These are phyloP conservation scores for Diaporthe helianthi DNA, from an alignment of 2,329 filamentous ascomycete species.

Conservation along the genomic window DNA sequence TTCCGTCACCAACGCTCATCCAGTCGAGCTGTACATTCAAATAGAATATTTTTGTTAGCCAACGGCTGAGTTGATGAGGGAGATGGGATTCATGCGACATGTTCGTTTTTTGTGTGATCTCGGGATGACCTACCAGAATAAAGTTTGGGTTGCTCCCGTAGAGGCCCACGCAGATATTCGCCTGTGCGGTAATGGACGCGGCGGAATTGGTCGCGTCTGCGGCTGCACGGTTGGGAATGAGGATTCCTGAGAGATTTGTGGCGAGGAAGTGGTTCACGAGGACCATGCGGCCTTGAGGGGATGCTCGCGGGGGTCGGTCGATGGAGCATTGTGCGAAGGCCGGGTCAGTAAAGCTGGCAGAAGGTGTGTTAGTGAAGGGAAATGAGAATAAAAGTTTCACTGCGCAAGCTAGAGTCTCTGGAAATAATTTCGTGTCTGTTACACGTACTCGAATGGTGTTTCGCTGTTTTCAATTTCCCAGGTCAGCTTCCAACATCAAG, in stretches of 20 bases:
- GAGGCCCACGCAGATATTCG: slow-evolving; percentile 42
- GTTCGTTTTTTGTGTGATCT: not conserved
- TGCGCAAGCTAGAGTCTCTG: too few species aligned
- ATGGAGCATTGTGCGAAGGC: slow-evolving; percentile 70
- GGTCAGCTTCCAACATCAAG: not conserved
- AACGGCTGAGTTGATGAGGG: not conserved
- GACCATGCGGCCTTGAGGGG: slow-evolving; percentile 51
- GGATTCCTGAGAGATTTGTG: slow-evolving; percentile 45
- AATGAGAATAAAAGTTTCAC: too few species aligned
- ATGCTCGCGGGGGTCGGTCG: slow-evolving; percentile 61
- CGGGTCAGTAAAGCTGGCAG: slow-evolving; percentile 55
- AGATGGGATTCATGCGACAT: too few species aligned
- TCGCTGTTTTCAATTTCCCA: slow-evolving; percentile 53
- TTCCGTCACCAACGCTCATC: slow-evolving; percentile 31
- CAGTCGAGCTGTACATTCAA: slow-evolving; percentile 27
- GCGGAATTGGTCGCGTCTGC: slow-evolving; percentile 55
- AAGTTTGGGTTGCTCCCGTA: slow-evolving; percentile 47
- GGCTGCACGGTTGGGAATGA: slow-evolving; percentile 40
- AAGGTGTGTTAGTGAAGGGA: not conserved
- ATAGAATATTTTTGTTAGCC: not conserved
- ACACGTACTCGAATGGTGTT: slow-evolving; percentile 65
- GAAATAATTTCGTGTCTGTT: not conserved
- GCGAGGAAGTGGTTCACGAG: slow-evolving; percentile 72
- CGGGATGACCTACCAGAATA: slow-evolving; percentile 38
- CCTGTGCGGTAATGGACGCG: slow-evolving; percentile 52